These are phyloP conservation scores for Phanerochaete carnosa DNA, from an alignment of 768 basidiomycete species.

Conservation along the genomic window DNA sequence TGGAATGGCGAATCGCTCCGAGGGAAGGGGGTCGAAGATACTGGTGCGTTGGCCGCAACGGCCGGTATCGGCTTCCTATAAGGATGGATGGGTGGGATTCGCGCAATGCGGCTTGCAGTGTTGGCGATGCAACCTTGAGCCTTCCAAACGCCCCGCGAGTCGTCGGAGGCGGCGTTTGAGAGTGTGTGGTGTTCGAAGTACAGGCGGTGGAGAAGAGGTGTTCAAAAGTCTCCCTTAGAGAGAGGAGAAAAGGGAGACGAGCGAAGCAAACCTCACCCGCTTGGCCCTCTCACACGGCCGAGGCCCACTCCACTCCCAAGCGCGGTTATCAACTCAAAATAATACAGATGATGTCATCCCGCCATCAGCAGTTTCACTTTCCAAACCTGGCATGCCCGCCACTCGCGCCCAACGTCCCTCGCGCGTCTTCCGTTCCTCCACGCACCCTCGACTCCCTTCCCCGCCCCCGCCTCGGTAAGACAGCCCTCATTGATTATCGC, in stretches of 20 bases:
- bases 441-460: neutral
- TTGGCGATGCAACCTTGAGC: neutral
- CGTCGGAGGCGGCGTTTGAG: neutral
- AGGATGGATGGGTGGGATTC: neutral
- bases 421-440: neutral
- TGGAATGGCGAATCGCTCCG: neutral
- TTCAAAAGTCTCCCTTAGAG: too few relatives aligned
- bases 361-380: neutral
- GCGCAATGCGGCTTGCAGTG: neutral
- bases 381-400: neutral
- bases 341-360: constrained; percentile 1
- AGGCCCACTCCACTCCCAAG: neutral
- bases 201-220: neutral
- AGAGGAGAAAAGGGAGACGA: neutral
- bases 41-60: neutral
- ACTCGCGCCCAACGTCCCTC: neutral
- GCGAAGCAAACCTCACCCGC: neutral
- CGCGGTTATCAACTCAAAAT: neutral
- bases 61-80: neutral
- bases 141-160: neutral
- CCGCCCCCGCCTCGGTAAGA: neutral
- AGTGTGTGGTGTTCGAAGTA: neutral
- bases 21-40: neutral
- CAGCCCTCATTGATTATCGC: neutral
- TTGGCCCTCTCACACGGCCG: neutral